These are phyloP conservation scores for Mollisiaceae sp. DNA, from an alignment of 2,329 filamentous ascomycete species.

Conservation along the genomic window DNA sequence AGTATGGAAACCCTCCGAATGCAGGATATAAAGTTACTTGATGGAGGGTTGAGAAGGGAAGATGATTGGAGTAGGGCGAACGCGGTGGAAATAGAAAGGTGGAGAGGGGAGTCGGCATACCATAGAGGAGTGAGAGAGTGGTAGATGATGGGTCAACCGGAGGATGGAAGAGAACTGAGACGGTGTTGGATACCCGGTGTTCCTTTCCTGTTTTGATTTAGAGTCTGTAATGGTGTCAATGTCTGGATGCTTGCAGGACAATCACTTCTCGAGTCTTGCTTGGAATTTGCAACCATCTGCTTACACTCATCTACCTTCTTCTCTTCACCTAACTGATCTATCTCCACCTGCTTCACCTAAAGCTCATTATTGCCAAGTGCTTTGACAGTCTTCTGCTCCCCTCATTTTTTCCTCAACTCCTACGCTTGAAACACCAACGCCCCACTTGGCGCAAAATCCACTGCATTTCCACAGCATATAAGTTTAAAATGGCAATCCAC, in stretches of 20 bases:
- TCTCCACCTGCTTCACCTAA: background rate
- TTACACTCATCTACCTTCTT: conserved; percentile 1
- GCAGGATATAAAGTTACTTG: conserved; percentile 1
- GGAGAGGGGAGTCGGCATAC: background rate
- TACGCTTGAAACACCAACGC: conserved; percentile 20
- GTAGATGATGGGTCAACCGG: background rate
- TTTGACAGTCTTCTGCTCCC: conserved; percentile 17
- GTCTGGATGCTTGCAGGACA: background rate
- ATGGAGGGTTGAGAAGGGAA: background rate
- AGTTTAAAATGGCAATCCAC: conserved; percentile 22
- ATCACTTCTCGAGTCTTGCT: background rate
- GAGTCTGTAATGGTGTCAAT: background rate
- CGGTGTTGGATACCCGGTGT: background rate
- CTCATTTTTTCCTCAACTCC: conserved; percentile 18
- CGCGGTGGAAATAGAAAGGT: background rate
- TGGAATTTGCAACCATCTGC: background rate
- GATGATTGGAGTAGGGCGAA: background rate
- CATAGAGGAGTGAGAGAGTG: background rate
- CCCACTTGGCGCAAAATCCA: conserved; percentile 20
- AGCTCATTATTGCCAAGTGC: conserved; percentile 14
- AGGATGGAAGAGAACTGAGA: background rate
- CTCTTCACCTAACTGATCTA: conserved; percentile 13
- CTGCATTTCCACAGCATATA: conserved; percentile 17
- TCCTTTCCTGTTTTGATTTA: background rate
- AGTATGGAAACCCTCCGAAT: background rate